Base-by-base conservation (phyloP, 2,329 filamentous ascomycete genomes). In the Zymoseptoria tritici region DNA sequence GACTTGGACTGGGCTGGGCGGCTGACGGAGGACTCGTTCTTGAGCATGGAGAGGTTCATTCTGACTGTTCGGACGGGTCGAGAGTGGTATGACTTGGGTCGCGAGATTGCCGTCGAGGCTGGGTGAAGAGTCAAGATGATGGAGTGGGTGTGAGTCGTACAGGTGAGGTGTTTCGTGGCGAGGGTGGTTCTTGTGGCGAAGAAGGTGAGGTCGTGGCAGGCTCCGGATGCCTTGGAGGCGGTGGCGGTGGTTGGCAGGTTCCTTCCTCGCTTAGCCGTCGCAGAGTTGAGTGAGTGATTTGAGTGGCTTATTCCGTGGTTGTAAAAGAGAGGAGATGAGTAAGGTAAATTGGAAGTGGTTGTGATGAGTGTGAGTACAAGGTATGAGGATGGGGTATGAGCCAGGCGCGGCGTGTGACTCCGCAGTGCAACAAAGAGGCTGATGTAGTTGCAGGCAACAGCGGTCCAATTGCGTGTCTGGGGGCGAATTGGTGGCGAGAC, bases 1-100 rank as follows among this genome's bases (percentile, higher is more conserved):
- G 64, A 69, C 66, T 71, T 67, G 68, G 62, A 58, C 49, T 57
- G 60, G 62, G 64, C 61, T 62, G 61, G 61, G 66, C 62, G 60
- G 64, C 59, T 66, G 64, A 63, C 60, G 63, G 66, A 56, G 60
- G 57, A 57, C 61, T 62, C 59, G 46, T 57, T 50, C 59, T 58
- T 60, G 36, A 59, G 57, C 52, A 61, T 64, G 55, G n/a, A 63
- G 60, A 61, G 57, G 56, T 58, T 62, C 68, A 70, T 70, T 62
- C 62, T 67, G 65, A 58, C 62, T 55, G 57, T 60, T 58, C 50
- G 51, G 36, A 42, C 5, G 31, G 52, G 54, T 52, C 36, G 46
- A 56, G 56, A 60, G 61, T 62, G 65, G 64, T 62, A 51, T 55
- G 59, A 29, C 53, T 63, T 64, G 66, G 57, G 59, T 61, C 61